phyloP scores from a whole-genome alignment of 1,284 basidiomycete species.

The Ceratorhiza oryzae-sativae region DNA sequence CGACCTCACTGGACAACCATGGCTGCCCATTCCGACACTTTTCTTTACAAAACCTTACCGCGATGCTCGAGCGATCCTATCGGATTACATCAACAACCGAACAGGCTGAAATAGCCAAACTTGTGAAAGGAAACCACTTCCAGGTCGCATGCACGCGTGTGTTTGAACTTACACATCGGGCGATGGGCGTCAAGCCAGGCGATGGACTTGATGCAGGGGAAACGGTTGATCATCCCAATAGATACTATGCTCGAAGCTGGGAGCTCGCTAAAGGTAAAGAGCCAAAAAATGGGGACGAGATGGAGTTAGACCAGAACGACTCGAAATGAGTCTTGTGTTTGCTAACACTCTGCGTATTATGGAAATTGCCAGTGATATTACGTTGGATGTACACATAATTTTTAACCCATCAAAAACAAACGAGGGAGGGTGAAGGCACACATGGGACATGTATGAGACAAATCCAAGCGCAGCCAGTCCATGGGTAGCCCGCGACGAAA shows the following conservation, averaged over 20 bases:
- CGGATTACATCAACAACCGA: conserved; percentile 66
- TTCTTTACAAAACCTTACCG: conserved; percentile 81
- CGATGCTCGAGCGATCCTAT: conserved; percentile 75
- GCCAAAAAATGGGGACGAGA: conserved; percentile 10
- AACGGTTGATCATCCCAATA: conserved; percentile 94
- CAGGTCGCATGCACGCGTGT: conserved; percentile 98
- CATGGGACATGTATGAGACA: conserved; percentile 29
- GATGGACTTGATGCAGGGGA: conserved; percentile 87
- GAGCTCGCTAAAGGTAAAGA: conserved; percentile 50
- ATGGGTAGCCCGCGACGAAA: conserved; percentile 17
- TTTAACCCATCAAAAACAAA: background rate
- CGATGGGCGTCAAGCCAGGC: conserved; percentile 80
- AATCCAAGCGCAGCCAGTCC: conserved; percentile 23
- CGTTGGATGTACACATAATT: conserved; percentile 25
- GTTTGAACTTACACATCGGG: conserved; percentile 90
- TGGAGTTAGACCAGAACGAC: conserved; percentile 35
- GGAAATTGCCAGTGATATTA: conserved; percentile 6
- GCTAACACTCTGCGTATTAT: background rate
- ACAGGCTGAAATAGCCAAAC: conserved; percentile 84
- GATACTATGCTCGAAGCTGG: conserved; percentile 62
- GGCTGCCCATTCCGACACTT: conserved; percentile 98
- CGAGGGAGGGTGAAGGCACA: conserved; percentile 9
- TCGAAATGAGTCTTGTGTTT: conserved; percentile 3
- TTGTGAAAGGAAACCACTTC: conserved; percentile 84
- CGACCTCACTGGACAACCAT: conserved; percentile 76